These are phyloP conservation scores for Gentiana macrophylla DNA, from an alignment of 257 asterid genomes.

Conservation along the genomic window DNA sequence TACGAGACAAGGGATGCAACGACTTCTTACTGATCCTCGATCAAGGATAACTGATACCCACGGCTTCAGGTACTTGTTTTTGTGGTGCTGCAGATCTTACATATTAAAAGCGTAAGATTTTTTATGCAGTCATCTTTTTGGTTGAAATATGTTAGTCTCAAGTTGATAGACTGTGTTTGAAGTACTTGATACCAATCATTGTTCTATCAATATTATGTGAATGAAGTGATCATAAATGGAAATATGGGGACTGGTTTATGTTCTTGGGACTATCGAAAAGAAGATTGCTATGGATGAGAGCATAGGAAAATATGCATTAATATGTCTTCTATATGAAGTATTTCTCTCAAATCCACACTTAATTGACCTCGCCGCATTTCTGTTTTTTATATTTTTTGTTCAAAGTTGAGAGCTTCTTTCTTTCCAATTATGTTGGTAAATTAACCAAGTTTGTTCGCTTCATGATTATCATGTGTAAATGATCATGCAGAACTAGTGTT, in stretches of 20 bases:
- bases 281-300: too few species aligned
- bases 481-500: conserved; percentile 45
- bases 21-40: conserved; percentile 53
- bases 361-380: not conserved
- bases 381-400: too few species aligned
- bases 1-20: conserved; percentile 60
- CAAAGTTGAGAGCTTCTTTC: not conserved
- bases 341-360: too few species aligned
- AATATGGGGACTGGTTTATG: not conserved
- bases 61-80: conserved; percentile 53
- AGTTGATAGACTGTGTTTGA: conserved; percentile 1
- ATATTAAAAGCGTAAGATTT: not conserved
- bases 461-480: conserved; percentile 16
- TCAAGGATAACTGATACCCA: conserved; percentile 59
- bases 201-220: not conserved
- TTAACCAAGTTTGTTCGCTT: not conserved
- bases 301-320: conserved; percentile 2
- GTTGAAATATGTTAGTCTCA: not conserved
- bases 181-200: not conserved
- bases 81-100: not conserved
- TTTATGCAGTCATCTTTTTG: too few species aligned
- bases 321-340: not conserved
- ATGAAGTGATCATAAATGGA: not conserved
- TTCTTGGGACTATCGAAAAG: not conserved
- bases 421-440: not conserved